Base-by-base conservation (phyloP, 768 basidiomycete genomes). In the Boletus rufocinnamomeus region DNA sequence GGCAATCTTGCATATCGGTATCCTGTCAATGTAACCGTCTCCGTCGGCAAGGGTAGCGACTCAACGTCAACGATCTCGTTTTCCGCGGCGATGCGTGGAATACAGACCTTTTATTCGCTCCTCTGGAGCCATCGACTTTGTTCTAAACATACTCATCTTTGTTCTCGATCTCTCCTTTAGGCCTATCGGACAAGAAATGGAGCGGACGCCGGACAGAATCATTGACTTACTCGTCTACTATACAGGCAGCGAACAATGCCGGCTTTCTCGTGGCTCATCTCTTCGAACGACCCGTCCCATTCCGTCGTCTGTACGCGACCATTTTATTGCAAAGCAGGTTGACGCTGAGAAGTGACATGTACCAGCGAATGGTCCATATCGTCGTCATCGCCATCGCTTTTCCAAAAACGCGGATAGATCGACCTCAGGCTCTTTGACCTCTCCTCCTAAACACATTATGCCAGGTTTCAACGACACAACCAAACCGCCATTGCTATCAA, bases 261-360 rank as follows among this genome's bases (percentile, higher is more conserved):
- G 2, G 81, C 80, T 65, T 91, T 93, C 60, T 90, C 89, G 23
- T 82, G 79, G 37, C 73, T 81, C 77, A 93, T 74, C 40, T 82
- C 77, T 32, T 91, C 88, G 3, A 93, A 72, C 27, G 81, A 74
- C 4, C 77, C 75, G 59, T 88, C 84, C 90, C 90, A 93, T 53
- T 82, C 80, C 17, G n/a, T 82, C 54, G 78, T 71, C 58, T 84
- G 79, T 0, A 84, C 70, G 45, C 83, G 86, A 0, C 88, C 88
- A 65, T 92, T 92, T 67, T 76, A 73, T 16, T 69, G 68, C 0
- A 53, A 48, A 11, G 66, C 21, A 3, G 57, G 57, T 17, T 60
- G 51, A 25, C 55, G 62, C 11, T 50, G 61, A 2, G 79, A 77
- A 0, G 77, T 73, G 47, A 89, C 78, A 50, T 85, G 82, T 0